A percentile compares a stretch with the other conserved stretches of the same genome.
Conservation (phyloP, 345 rosid species). For the Gynandropsis gynandra region DNA sequence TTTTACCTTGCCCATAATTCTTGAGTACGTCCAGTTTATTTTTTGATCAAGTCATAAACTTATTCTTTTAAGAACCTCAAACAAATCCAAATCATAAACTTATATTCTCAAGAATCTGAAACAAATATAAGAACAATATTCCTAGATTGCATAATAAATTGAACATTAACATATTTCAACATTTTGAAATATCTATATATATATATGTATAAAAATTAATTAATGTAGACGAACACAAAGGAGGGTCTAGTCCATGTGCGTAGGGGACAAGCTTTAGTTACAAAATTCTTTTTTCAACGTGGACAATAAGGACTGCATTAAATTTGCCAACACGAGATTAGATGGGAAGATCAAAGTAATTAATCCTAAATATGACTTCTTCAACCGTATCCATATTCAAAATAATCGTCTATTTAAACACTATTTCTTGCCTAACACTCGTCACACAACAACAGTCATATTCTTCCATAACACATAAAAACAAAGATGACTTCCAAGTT, state of each 20-base stretch:
- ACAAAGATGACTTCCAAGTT: slow-evolving; percentile 28
- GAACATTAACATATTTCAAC: too few relatives aligned
- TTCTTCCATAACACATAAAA: slow-evolving; percentile 21
- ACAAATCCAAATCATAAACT: too few relatives aligned
- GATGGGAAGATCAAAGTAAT: slow-evolving; percentile 26
- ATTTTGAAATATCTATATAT: too few relatives aligned
- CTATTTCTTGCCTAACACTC: slow-evolving; percentile 14
- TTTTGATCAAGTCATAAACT: too few relatives aligned
- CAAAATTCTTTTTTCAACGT: slow-evolving; percentile 25
- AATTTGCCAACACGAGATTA: slow-evolving; percentile 26
- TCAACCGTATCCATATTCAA: background rate
- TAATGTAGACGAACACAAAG: slow-evolving; percentile 16
- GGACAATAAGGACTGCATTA: slow-evolving; percentile 26
- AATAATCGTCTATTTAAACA: slow-evolving; percentile 26
- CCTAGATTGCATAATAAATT: too few relatives aligned
- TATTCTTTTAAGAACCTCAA: too few relatives aligned
- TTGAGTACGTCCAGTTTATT: too few relatives aligned
- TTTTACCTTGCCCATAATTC: too few relatives aligned
- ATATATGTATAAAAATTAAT: too few relatives aligned
- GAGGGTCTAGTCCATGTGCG: slow-evolving; percentile 29
- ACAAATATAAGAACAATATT: too few relatives aligned
- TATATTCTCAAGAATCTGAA: too few relatives aligned
- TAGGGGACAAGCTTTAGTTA: slow-evolving; percentile 20
- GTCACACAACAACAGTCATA: slow-evolving; percentile 22
- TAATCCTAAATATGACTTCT: slow-evolving; percentile 2